These are phyloP conservation scores for Saccharomycopsis fermentans DNA, from an alignment of 805 yeast genomes.

Conservation along the genomic window DNA sequence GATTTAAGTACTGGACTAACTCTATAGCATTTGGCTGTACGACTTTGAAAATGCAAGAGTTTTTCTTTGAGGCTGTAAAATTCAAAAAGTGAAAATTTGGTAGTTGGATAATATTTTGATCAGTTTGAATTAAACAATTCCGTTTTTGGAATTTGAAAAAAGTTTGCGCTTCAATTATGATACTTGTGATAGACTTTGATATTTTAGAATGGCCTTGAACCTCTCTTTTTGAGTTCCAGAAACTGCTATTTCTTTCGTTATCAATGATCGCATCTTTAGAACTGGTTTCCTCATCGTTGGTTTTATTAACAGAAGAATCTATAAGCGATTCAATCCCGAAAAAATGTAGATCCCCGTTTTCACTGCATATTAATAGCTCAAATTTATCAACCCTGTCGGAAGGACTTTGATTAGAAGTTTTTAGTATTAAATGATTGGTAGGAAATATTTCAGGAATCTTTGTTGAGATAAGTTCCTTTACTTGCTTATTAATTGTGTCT, in stretches of 20 bases:
- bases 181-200: neutral
- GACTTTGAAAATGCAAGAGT: neutral
- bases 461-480: neutral
- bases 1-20: slow-evolving; percentile 1
- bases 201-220: neutral
- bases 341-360: neutral
- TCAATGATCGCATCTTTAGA: neutral
- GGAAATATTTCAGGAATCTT: neutral
- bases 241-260: neutral
- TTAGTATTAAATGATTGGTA: neutral
- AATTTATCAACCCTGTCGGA: neutral
- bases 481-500: neutral
- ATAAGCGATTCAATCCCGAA: neutral
- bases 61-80: neutral
- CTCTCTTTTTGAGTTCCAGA: neutral
- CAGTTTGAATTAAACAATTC: neutral
- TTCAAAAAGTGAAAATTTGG: neutral
- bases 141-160: neutral
- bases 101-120: neutral
- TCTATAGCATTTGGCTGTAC: neutral
- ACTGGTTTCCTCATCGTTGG: neutral
- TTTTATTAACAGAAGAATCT: neutral
- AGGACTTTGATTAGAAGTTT: too few species aligned
- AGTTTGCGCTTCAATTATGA: neutral
- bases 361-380: neutral